Evolutionary conservation across 495 filamentous ascomycete genomes (phyloP).

Genomic region (Aspergillus baeticus): DNA sequence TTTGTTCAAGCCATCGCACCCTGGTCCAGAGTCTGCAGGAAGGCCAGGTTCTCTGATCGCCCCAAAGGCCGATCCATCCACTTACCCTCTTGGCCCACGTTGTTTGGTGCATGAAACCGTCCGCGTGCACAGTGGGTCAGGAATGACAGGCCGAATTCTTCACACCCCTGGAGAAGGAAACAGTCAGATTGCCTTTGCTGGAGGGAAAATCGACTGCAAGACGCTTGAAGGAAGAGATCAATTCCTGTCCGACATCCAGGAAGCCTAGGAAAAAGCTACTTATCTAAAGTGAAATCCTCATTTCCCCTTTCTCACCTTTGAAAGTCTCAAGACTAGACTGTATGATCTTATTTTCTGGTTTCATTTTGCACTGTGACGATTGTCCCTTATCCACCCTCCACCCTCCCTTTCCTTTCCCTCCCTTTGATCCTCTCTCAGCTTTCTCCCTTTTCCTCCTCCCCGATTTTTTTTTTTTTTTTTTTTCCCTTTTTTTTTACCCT

Average conservation of each 20-base stretch:
- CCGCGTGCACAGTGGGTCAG: conserved; percentile 45
- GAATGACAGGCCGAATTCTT: conserved; percentile 44
- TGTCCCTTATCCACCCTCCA: conserved; percentile 23
- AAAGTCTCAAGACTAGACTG: background rate
- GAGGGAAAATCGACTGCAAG: background rate
- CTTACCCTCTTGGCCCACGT: conserved; percentile 42
- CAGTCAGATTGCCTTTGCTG: conserved; percentile 6
- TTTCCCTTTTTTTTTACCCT: conserved; percentile 13
- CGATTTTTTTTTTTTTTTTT: conserved; percentile 13
- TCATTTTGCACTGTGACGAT: conserved; percentile 13
- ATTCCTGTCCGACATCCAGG: background rate
- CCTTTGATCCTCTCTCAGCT: conserved; percentile 6
- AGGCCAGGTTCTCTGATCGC: conserved; percentile 24
- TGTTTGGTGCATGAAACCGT: conserved; percentile 46
- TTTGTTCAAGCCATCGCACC: conserved; percentile 2
- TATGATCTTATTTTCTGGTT: conserved; percentile 15
- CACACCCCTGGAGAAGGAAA: conserved; percentile 23
- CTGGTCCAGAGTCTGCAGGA: conserved; percentile 20
- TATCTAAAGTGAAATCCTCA: conserved; percentile 7
- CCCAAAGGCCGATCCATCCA: conserved; percentile 29
- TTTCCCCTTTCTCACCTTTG: conserved; percentile 3
- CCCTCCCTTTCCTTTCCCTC: conserved; percentile 17
- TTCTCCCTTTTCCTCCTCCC: conserved; percentile 12
- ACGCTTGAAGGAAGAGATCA: background rate
- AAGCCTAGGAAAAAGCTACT: background rate